Evolutionary conservation across 2,329 filamentous ascomycete species (phyloP), one percentile per base, ranked within the genome.

Genomic region (Chaetomiaceae sp.): DNA sequence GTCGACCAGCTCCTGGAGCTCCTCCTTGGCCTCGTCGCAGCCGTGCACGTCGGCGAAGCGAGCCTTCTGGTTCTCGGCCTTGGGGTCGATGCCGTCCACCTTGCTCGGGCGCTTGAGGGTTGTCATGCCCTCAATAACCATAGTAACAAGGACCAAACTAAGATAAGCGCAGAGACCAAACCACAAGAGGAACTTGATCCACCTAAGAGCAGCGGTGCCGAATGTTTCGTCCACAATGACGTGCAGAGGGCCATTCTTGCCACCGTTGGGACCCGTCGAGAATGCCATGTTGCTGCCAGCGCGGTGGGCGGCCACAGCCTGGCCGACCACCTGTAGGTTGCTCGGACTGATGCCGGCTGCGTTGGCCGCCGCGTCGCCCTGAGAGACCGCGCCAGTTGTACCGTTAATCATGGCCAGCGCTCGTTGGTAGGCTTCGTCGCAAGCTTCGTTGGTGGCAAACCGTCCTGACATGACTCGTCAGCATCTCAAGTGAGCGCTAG

Each of bases 21-120:
- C 94, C 65, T 99, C 95, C 75, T 97, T 99, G 59, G 94, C 94
- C 72, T 99, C 95, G 60, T 97, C 91, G 62, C 92, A 97, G 48
- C 94, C 94, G 68, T 99, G 94, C 6, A 99, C 94, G 68, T 99
- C 94, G 54, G 80, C 81, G 74, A 99, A 99, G 43, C 89, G 85
- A 19, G 91, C 91, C 54, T 82, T 96, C 69, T 99, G 94, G 63
- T 91, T 85, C 70, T 97, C 89, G 7, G 94, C 87, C 69, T 95
- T 92, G 57, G 91, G 91, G 72, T 99, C 91, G 56, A 88, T 89
- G 62, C 84, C 85, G 53, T 85, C 82, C 2, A 78, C 71, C 66
- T 79, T 81, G 48, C 84, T 84, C 9, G 91, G 85, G 56, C 90
- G 91, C 71, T 90, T 91, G 62, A 95, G 74, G 9, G 87, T 76